A percentile compares a stretch with the other conserved stretches of the same genome.
These are phyloP conservation scores for Aspergillus brasiliensis DNA, from an alignment of 2,329 filamentous ascomycete species.

Conservation along the genomic window DNA sequence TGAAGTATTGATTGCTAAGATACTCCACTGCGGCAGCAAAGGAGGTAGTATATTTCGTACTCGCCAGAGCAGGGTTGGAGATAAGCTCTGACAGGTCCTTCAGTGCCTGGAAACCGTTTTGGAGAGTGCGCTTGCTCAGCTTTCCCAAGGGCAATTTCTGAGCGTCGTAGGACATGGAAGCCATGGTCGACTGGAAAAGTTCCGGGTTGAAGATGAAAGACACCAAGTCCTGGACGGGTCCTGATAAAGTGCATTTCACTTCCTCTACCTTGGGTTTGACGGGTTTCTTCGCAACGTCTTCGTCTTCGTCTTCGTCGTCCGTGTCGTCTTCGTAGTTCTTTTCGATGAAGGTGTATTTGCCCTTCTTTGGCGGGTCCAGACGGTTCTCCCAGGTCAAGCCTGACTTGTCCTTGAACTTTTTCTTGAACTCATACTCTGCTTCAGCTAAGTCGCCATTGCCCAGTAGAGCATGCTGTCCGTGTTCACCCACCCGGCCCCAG, in stretches of 20 bases:
- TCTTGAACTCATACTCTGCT: constrained; percentile 52
- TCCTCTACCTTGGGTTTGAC: constrained; percentile 39
- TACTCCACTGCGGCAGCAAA: constrained; percentile 55
- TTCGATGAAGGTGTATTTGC: constrained; percentile 78
- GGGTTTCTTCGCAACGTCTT: constrained; percentile 33
- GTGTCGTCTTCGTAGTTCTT: constrained; percentile 72
- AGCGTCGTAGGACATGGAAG: constrained; percentile 48
- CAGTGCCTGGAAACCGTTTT: constrained; percentile 71
- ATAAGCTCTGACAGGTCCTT: constrained; percentile 73
- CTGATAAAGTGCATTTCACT: constrained; percentile 60
- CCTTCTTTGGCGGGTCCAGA: constrained; percentile 51
- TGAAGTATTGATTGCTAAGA: constrained; percentile 78
- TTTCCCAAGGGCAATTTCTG: constrained; percentile 82
- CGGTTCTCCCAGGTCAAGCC: constrained; percentile 56
- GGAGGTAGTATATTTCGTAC: constrained; percentile 44
- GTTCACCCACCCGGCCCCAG: constrained; percentile 74
- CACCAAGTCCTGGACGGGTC: constrained; percentile 68
- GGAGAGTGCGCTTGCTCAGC: constrained; percentile 76
- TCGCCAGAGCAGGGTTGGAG: constrained; percentile 54
- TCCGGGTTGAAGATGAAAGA: constrained; percentile 79
- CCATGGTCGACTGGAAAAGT: constrained; percentile 63
- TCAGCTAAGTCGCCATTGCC: constrained; percentile 39
- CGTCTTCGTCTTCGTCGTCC: constrained; percentile 46
- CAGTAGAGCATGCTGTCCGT: constrained; percentile 49
- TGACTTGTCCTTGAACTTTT: constrained; percentile 61